Evolutionary conservation across 2,329 filamentous ascomycete genomes (phyloP), one percentile per base, ranked within the genome.

Genomic region (Aspergillus sp.): DNA sequence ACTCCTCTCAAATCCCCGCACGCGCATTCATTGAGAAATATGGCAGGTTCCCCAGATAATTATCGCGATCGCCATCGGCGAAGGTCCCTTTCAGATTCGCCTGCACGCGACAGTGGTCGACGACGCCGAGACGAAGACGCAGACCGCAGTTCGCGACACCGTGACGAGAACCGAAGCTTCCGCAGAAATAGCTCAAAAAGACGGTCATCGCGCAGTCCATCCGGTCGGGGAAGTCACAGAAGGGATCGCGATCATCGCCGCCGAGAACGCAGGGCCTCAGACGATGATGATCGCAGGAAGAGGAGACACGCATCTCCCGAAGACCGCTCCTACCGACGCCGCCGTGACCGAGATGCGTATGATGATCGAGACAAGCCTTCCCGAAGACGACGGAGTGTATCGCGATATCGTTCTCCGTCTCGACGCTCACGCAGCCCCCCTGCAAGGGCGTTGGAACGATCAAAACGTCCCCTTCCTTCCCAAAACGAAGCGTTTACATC

Each of bases 401-500:
- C 57, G 15, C 60, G 59, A 10, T 62, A 64, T 17, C 56, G 58
- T 20, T 67, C 66, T 12, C 61, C 59, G 7, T 44, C 52, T 9
- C 53, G 55, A 48, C 56, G 44, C 48, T 57, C 60, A 17, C 60
- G 55, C 19, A 67, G 59, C 32, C 53, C 58, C 15, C 60, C 58
- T 7, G 55, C 63, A 27, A 57, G 46, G 32, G 53, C 59, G 6
- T 41, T 62, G 5, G 60, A 64, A 47, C 69, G 70, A 35, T 64
- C 67, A 3, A 54, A 52, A 45, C 64, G 59, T 10, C 71, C 74
- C 3, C 67, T 76, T 12, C 72, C 72, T 27, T 74, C 73, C 3
- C 74, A 76, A 50, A 55, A 64, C 45, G 70, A 74, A 32, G 71
- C 72, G 19, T 76, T 75, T 54, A 64, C 60, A 19, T 56, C 62